Conservation (phyloP, 1,139 yeast genomes). For the Pichia sp. region DNA sequence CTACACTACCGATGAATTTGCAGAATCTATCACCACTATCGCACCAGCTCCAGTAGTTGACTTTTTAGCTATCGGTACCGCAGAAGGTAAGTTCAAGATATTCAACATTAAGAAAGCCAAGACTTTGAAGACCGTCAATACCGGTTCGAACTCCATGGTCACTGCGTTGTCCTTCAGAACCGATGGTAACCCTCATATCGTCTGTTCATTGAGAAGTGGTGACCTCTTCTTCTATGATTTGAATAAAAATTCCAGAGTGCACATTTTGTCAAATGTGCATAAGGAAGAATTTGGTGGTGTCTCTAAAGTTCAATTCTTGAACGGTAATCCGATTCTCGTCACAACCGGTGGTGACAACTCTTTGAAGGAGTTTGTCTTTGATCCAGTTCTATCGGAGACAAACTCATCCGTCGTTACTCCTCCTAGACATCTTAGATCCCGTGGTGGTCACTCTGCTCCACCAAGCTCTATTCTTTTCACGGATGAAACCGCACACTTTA, state of each 20-base stretch:
- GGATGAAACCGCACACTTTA: constrained; percentile 68
- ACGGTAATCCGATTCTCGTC: constrained; percentile 90
- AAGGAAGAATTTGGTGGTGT: constrained; percentile 73
- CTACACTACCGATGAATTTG: constrained; percentile 50
- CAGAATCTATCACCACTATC: constrained; percentile 50
- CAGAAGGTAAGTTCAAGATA: constrained; percentile 57
- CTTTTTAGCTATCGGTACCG: constrained; percentile 69
- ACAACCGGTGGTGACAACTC: constrained; percentile 91
- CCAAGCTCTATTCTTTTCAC: constrained; percentile 76
- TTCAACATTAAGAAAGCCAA: constrained; percentile 66
- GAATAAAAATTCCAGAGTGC: constrained; percentile 64
- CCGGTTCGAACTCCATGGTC: constrained; percentile 47
- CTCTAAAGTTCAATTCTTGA: constrained; percentile 65
- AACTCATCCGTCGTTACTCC: constrained; percentile 68
- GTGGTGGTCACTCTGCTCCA: constrained; percentile 97
- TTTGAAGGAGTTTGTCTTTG: constrained; percentile 87
- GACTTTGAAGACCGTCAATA: constrained; percentile 48
- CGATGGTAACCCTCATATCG: constrained; percentile 81
- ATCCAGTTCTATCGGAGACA: constrained; percentile 73
- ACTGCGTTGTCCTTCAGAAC: constrained; percentile 83
- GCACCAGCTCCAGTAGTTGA: constrained; percentile 87
- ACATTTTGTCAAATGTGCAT: constrained; percentile 68
- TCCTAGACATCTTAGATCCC: constrained; percentile 83
- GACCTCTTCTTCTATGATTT: constrained; percentile 83
- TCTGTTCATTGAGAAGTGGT: constrained; percentile 74